phyloP scores from a whole-genome alignment of 1,284 basidiomycete species.

The Melampsora abietis-canadensis region DNA sequence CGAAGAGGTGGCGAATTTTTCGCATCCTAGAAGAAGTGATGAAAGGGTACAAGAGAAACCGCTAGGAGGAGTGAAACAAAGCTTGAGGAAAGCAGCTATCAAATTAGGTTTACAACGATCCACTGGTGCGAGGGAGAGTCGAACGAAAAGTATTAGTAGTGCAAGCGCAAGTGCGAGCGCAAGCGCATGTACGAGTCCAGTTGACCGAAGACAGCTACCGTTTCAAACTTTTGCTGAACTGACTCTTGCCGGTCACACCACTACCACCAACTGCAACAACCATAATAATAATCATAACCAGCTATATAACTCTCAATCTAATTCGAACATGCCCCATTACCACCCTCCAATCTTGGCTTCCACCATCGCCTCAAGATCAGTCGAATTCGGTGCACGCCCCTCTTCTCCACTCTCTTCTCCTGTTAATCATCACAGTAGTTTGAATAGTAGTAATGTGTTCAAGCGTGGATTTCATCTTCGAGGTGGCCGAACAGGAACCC shows the following conservation, averaged over 20 bases:
- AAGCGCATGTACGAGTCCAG: constrained; percentile 13
- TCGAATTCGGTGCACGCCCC: not conserved
- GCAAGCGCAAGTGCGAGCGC: constrained; percentile 15
- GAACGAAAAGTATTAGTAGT: constrained; percentile 41
- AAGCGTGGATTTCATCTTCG: too few species aligned
- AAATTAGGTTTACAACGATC: constrained; percentile 36
- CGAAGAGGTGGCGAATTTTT: constrained; percentile 64
- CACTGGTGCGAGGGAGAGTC: not conserved
- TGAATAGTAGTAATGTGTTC: too few species aligned
- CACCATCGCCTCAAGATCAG: not conserved
- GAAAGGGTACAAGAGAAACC: constrained; percentile 22
- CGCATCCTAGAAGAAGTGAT: constrained; percentile 26
- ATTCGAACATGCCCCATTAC: too few species aligned
- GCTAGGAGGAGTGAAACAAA: constrained; percentile 37
- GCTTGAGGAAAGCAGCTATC: constrained; percentile 39
- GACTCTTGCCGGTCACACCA: not conserved
- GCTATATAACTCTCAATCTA: too few species aligned
- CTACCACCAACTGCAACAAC: not conserved
- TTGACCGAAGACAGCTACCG: not conserved
- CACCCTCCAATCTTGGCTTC: too few species aligned
- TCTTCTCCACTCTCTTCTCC: not conserved
- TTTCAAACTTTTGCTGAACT: constrained; percentile 7
- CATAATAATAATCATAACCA: too few species aligned
- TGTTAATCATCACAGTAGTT: too few species aligned
- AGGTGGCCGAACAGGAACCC: too few species aligned